Conservation (phyloP, 2,329 filamentous ascomycete species). For the Venturia aucupariae region DNA sequence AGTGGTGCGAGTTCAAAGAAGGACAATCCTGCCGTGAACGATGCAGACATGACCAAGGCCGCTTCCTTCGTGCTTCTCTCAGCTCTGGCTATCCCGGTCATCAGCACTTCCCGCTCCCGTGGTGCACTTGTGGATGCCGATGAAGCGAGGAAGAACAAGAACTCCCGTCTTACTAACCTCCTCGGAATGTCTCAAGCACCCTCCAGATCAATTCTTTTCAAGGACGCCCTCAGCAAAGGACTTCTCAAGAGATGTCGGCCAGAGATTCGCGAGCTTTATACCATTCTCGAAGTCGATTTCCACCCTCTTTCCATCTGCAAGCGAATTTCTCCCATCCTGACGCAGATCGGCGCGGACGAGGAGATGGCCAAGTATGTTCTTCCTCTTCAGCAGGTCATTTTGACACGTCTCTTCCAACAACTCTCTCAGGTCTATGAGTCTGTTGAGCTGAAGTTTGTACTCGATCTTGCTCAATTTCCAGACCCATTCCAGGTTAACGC, state of each 20-base stretch:
- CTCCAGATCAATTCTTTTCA: constrained; percentile 84
- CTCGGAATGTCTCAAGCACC: constrained; percentile 87
- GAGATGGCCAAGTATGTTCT: constrained; percentile 97
- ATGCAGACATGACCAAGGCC: constrained; percentile 85
- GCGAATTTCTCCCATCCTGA: constrained; percentile 94
- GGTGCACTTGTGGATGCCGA: constrained; percentile 95
- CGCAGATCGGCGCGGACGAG: constrained; percentile 83
- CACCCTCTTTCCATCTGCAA: constrained; percentile 97
- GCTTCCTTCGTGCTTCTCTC: constrained; percentile 94
- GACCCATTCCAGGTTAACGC: constrained; percentile 90
- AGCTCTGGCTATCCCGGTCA: constrained; percentile 95
- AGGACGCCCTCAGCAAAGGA: constrained; percentile 90
- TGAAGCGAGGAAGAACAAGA: constrained; percentile 97
- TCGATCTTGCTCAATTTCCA: constrained; percentile 89
- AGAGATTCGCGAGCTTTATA: constrained; percentile 94
- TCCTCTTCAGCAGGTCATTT: constrained; percentile 94
- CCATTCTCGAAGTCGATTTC: constrained; percentile 98
- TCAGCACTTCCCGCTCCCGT: constrained; percentile 93
- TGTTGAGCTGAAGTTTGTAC: constrained; percentile 86
- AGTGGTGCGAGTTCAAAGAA: constrained; percentile 83
- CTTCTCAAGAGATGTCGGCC: constrained; percentile 85
- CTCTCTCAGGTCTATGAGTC: constrained; percentile 98
- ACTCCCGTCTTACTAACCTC: constrained; percentile 89
- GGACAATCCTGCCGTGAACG: constrained; percentile 83
- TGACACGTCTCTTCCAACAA: constrained; percentile 97